Evolutionary conservation across 2,329 filamentous ascomycete genomes (phyloP).

Genomic region (Trichophyton rubrum): DNA sequence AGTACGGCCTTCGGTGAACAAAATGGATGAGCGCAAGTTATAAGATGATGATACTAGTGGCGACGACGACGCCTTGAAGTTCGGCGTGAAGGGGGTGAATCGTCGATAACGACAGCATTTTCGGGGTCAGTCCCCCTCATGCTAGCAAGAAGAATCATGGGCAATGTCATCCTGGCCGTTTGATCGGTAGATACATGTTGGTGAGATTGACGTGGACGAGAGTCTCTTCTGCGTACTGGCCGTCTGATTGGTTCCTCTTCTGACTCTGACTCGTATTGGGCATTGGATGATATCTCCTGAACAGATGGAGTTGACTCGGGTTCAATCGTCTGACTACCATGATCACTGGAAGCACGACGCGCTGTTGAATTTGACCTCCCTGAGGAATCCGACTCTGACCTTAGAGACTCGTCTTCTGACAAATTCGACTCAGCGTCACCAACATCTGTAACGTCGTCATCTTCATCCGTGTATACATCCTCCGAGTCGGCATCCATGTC

Average conservation of each 20-base stretch:
- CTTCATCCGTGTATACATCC: too few relatives aligned
- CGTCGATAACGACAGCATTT: not conserved
- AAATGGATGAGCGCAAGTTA: not conserved
- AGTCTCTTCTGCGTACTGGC: not conserved
- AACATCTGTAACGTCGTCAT: too few relatives aligned
- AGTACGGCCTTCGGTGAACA: not conserved
- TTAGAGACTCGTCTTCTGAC: not conserved
- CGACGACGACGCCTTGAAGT: not conserved
- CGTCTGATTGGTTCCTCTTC: conserved; percentile 10
- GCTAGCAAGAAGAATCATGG: too few relatives aligned
- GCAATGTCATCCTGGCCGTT: not conserved
- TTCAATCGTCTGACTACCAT: not conserved
- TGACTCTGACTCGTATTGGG: conserved; percentile 4
- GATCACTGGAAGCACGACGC: not conserved
- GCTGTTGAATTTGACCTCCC: not conserved
- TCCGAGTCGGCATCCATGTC: too few relatives aligned
- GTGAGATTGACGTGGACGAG: not conserved
- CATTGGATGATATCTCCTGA: not conserved
- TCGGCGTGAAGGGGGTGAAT: not conserved
- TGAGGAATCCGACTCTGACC: not conserved
- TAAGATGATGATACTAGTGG: not conserved
- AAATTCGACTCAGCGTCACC: not conserved
- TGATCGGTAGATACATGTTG: not conserved
- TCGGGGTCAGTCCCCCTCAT: not conserved
- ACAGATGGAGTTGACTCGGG: not conserved